Base-by-base conservation (phyloP, 2,329 filamentous ascomycete genomes). In the Colletotrichum australisinense region DNA sequence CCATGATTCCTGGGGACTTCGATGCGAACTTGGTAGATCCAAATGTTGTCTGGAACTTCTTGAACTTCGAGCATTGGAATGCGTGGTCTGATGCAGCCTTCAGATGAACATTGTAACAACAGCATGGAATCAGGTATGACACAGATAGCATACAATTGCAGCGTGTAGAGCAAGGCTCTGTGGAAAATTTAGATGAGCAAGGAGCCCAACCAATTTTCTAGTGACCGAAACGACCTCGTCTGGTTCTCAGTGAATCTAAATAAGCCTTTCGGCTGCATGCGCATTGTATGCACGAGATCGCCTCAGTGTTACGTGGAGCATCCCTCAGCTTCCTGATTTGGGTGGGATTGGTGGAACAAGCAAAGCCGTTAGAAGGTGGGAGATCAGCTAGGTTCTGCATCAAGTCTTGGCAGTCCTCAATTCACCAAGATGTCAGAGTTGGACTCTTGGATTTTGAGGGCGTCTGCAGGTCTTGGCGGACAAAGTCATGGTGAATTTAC, bases 21-120 rank as follows among this genome's bases (percentile, higher is more conserved):
- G 71, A 73, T 24, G 67, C 71, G 2, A 73, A 73, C 28, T 30
- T 73, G 24, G 71, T 73, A 4, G 71, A 73, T 32, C 71, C 71
- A 2, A 73, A 73, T n/a, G 71, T 73, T 2, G 71, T 73, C 6
- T 73, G 71, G 71, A 73, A 73, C 49, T 73, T 73, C 62, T 62
- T 73, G 56, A 73, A 73, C n/a, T 73, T 73, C 35, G 71, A 73
- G 60, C 67, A 73, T 38, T 73, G 71, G 67, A 73, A 73, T 9
- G 71, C 71, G 7, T 73, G 71, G 71, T 73, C 71, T 9, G 71
- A 73, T 28, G 71, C 67, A 4, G 67, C 56, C 16, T 73, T 73
- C 19, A 62, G 67, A 8, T 73, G 32, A 49, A 49, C 42, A 19
- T n/a, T 49, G 42, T 49, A 49, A 11, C 19, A 49, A 49, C 7